These are phyloP conservation scores for Phialophora expanda DNA, from an alignment of 2,329 filamentous ascomycete species.

Conservation along the genomic window DNA sequence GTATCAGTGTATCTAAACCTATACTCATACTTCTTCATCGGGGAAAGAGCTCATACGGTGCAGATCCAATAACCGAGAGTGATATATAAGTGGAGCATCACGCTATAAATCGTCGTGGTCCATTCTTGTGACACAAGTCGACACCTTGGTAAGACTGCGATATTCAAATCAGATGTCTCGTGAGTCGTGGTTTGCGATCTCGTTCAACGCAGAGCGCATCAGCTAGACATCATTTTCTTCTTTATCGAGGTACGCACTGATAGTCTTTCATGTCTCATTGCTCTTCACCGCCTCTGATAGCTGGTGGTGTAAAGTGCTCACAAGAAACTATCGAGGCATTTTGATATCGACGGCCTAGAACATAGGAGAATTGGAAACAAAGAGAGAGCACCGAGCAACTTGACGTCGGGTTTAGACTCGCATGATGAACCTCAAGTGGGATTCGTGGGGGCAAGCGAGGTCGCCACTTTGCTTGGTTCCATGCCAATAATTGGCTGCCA, in stretches of 20 bases:
- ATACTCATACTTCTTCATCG: too few species aligned
- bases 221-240: not conserved
- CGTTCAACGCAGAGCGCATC: not conserved
- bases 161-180: not conserved
- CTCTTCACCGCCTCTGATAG: too few species aligned
- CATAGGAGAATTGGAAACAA: not conserved
- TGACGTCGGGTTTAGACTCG: not conserved
- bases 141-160: not conserved
- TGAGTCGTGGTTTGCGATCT: not conserved
- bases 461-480: not conserved
- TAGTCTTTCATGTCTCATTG: not conserved
- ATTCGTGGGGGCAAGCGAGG: conserved; percentile 2
- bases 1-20: too few species aligned
- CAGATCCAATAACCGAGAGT: too few species aligned
- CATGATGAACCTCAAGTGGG: not conserved
- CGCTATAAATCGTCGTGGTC: conserved; percentile 45
- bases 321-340: too few species aligned
- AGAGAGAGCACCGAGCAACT: not conserved
- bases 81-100: too few species aligned
- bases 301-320: too few species aligned
- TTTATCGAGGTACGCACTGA: not conserved
- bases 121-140: conserved; percentile 41
- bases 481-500: conserved; percentile 1
- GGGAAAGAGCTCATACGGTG: too few species aligned
- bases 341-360: too few species aligned